Evolutionary conservation across 352 stramenopile species (phyloP), one percentile per base, ranked within the genome.

Genomic region (Pythium dissimile): DNA sequence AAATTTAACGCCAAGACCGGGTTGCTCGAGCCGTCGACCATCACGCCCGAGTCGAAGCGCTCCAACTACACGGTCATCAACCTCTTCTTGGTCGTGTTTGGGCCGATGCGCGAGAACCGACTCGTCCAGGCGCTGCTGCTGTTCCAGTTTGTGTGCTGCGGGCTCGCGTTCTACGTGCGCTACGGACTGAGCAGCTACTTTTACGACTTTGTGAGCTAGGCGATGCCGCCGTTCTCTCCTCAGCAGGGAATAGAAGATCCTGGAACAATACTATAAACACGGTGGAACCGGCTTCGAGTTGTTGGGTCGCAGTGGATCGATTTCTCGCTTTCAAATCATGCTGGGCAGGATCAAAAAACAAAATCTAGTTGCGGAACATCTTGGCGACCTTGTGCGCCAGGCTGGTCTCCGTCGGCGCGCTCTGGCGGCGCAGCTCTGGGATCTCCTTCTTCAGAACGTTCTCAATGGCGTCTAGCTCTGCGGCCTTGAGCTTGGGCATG

Each of bases 1-100:
- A 96, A 89, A 58, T 98, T 96, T 61, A 96, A 98, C 75, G 62
- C 88, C 5, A 75, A 87, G 50, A 98, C 89, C n/a, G 88, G 86
- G 7, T 66, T 96, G 24, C 83, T 98, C 34, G 80, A 97, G 50
- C 91, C 92, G 12, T 98, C 93, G 15, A 97, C 81, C 28, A 95
- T 98, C 66, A 80, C 79, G 23, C 94, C 82, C 50, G 71, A 84
- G 54, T 92, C 80, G 20, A 91, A 70, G 27, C 73, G 79, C 20
- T 90, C 80, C 61, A 96, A 96, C 71, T 87, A 84, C 54, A 96
- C 86, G n/a, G 71, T 96, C 48, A 89, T 96, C 67, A 94, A 94
- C 59, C 65, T 94, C 20, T 89, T 92, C 62, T 70, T 96, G 20
- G 83, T 92, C 31, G 58, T 92, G 13, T 89, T 94, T 52, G 86